Percentiles rank a stretch among this genome's conserved stretches.
Conservation (phyloP, 805 yeast species). For the Teunomyces atbi region DNA sequence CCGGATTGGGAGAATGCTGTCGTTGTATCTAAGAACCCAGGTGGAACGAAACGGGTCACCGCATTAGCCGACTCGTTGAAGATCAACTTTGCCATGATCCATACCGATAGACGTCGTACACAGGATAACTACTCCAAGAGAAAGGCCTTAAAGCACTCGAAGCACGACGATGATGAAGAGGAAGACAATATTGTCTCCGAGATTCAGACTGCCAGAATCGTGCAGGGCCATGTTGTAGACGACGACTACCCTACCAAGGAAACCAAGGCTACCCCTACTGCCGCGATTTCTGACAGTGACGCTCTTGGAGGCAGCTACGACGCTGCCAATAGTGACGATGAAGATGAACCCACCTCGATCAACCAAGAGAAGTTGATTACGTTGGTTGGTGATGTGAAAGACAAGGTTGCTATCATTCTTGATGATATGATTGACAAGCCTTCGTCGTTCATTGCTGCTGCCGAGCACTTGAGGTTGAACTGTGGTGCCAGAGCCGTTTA, state of each 20-base stretch:
- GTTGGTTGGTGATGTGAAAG: slow-evolving; percentile 91
- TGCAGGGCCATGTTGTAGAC: slow-evolving; percentile 95
- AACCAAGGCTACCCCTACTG: slow-evolving; percentile 6
- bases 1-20: slow-evolving; percentile 85
- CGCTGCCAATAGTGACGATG: slow-evolving; percentile 81
- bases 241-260: slow-evolving; percentile 56
- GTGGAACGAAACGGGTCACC: slow-evolving; percentile 97
- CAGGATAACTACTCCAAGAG: slow-evolving; percentile 53
- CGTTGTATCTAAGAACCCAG: slow-evolving; percentile 98
- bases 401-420: slow-evolving; percentile 86
- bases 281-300: slow-evolving; percentile 35
- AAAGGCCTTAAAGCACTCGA: slow-evolving; percentile 41
- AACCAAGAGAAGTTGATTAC: slow-evolving; percentile 86
- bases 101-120: slow-evolving; percentile 92
- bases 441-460: slow-evolving; percentile 91
- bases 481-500: slow-evolving; percentile 95
- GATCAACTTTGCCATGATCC: slow-evolving; percentile 97
- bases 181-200: slow-evolving; percentile 71
- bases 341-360: slow-evolving; percentile 64
- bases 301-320: slow-evolving; percentile 82
- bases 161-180: slow-evolving; percentile 53
- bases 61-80: slow-evolving; percentile 95
- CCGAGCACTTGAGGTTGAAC: slow-evolving; percentile 92
- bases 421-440: slow-evolving; percentile 99
- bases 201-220: slow-evolving; percentile 92